Base-by-base conservation (phyloP, 2,329 filamentous ascomycete species). In the Penicillium sp. region DNA sequence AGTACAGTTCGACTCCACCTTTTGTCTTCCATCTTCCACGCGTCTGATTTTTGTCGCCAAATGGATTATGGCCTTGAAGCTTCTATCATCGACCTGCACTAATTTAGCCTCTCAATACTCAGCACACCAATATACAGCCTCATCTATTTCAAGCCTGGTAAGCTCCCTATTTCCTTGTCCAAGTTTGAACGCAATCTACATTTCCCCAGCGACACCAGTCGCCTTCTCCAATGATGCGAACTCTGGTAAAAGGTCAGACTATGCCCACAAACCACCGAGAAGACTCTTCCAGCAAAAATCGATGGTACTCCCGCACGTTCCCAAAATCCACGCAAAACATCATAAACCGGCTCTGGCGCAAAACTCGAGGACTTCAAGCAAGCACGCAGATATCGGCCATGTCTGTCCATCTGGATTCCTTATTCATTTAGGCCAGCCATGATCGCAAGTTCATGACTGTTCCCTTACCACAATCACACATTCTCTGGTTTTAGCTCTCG, bases 181-280 rank as follows among this genome's bases (percentile, higher is more conserved):
- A 30, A 8, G 7, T 30, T 7, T 11, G 7, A 2, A 9, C 34
- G 26, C 34, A 38, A 7, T 46, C 10, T 23, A 14, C 41, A 23
- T 40, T 30, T 43, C 11, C 32, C 27, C 32, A 26, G 13, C 39
- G 47, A 44, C 45, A 26, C 44, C 32, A 43, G 26, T 18, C 40
- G 43, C 27, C 38, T 43, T 70, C 71, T 76, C 74, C 73, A 54
- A 70, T 74, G 74, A 76, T 76, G 74, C 56, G 53, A 70, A 61
- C 62, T 49, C 68, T 76, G 74, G 74, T 76, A 76, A 76, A 76
- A 76, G 74, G 73, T 76, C 74, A 71, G 74, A 76, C 70, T 62
- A 48, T 58, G 60, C 59, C 56, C 47, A 53, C 23, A 45, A 59
- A 57, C 45, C 44, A 29, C 42, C 34, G 47, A 43, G 47, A 47